These are phyloP conservation scores for Tolypocladium pustulatum DNA, from an alignment of 2,329 filamentous ascomycete species.

Conservation along the genomic window DNA sequence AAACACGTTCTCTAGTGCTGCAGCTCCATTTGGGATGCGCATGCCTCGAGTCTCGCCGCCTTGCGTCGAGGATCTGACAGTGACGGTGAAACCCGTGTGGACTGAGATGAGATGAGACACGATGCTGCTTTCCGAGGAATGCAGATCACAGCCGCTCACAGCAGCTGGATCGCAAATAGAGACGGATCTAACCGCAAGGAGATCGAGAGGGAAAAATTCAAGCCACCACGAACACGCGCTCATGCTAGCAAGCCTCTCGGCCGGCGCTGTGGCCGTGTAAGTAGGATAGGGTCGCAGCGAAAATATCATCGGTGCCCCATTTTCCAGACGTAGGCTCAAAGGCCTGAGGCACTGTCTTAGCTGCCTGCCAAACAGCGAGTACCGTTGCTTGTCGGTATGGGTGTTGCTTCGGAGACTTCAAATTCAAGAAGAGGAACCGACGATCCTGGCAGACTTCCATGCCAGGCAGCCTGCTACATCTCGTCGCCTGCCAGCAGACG, in stretches of 20 bases:
- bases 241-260: background rate
- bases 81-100: background rate
- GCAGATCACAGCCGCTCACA: background rate
- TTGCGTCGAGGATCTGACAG: background rate
- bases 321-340: background rate
- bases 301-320: background rate
- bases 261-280: background rate
- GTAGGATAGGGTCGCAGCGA: background rate
- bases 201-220: background rate
- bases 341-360: background rate
- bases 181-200: background rate
- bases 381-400: background rate
- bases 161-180: background rate
- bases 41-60: background rate
- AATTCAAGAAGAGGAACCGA: background rate
- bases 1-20: background rate
- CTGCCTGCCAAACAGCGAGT: background rate
- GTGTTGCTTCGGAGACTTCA: background rate
- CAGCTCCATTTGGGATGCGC: background rate
- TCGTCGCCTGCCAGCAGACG: background rate
- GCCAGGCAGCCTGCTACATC: background rate
- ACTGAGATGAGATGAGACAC: background rate
- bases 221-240: background rate
- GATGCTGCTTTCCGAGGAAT: background rate
- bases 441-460: background rate